Conservation (phyloP, 805 yeast genomes). For the Helenozyma baotianmanensis region DNA sequence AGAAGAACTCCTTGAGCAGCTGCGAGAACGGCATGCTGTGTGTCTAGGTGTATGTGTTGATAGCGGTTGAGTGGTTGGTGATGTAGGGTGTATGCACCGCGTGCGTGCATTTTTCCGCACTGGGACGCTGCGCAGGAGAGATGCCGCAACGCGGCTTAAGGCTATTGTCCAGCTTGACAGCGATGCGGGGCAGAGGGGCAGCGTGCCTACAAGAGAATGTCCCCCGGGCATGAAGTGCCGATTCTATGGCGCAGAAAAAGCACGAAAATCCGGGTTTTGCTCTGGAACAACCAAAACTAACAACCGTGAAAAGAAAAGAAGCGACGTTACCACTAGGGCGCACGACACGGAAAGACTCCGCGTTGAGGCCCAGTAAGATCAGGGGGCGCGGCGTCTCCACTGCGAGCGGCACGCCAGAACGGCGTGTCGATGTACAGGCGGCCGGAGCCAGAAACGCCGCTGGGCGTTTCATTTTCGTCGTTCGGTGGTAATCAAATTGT, state of each 20-base stretch:
- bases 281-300: constrained; percentile 36
- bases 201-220: constrained; percentile 21
- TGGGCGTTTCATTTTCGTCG: constrained; percentile 30
- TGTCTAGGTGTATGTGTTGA: no score
- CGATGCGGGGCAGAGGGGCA: no score
- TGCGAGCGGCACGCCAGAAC: constrained; percentile 20
- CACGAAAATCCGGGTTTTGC: constrained; percentile 45
- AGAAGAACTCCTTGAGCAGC: constrained; percentile 54
- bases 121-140: background rate
- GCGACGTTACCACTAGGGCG: constrained; percentile 7
- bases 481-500: constrained; percentile 27
- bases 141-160: no score
- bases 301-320: constrained; percentile 25
- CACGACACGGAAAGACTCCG: constrained; percentile 17
- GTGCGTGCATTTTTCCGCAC: background rate
- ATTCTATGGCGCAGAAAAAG: constrained; percentile 34
- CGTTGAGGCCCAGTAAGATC: constrained; percentile 8
- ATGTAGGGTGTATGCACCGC: no score
- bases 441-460: constrained; percentile 20
- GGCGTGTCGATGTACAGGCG: constrained; percentile 15
- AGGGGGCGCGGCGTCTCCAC: constrained; percentile 18
- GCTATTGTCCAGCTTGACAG: no score
- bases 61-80: no score
- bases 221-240: constrained; percentile 49
- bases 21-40: constrained; percentile 25